Percentiles rank a stretch among this genome's conserved stretches.
phyloP scores from a whole-genome alignment of 2,329 filamentous ascomycete genomes.

The Apiospora sp. region DNA sequence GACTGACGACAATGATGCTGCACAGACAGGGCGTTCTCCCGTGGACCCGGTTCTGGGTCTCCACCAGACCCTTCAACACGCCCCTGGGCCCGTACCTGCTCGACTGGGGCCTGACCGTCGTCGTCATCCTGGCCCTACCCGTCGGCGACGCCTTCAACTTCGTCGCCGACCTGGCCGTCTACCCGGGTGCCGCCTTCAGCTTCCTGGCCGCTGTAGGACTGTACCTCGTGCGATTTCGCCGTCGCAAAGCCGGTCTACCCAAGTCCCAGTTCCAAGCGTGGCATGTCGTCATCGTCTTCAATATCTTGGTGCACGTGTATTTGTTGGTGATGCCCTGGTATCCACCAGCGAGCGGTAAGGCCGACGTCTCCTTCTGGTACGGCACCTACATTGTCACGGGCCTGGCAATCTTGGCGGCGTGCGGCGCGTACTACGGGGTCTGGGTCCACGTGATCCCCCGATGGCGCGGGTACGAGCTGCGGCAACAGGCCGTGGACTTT shows the following conservation, averaged over 20 bases:
- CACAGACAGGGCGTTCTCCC: constrained; percentile 70
- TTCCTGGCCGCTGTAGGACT: constrained; percentile 25
- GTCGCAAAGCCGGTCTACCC: constrained; percentile 37
- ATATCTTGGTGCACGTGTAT: constrained; percentile 54
- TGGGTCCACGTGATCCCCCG: constrained; percentile 57
- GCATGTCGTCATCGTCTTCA: constrained; percentile 54
- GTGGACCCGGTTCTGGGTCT: constrained; percentile 68
- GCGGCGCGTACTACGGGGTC: constrained; percentile 56
- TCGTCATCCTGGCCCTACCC: constrained; percentile 68
- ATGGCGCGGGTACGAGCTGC: constrained; percentile 52
- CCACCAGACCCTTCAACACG: constrained; percentile 69
- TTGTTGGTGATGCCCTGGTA: constrained; percentile 65
- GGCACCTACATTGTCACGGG: constrained; percentile 61
- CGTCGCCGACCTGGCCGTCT: constrained; percentile 28
- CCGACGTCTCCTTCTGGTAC: constrained; percentile 66
- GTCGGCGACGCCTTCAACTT: constrained; percentile 72
- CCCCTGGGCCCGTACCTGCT: constrained; percentile 65
- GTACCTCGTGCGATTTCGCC: constrained; percentile 24
- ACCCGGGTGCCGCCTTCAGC: constrained; percentile 24
- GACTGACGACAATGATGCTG: too few relatives aligned
- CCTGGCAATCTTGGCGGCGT: constrained; percentile 53
- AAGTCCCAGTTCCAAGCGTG: constrained; percentile 53
- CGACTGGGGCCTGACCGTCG: constrained; percentile 63
- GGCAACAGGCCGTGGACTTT: constrained; percentile 55
- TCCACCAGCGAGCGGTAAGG: constrained; percentile 55